These are phyloP conservation scores for Triangularia setosa DNA, from an alignment of 2,329 filamentous ascomycete species.

Conservation along the genomic window DNA sequence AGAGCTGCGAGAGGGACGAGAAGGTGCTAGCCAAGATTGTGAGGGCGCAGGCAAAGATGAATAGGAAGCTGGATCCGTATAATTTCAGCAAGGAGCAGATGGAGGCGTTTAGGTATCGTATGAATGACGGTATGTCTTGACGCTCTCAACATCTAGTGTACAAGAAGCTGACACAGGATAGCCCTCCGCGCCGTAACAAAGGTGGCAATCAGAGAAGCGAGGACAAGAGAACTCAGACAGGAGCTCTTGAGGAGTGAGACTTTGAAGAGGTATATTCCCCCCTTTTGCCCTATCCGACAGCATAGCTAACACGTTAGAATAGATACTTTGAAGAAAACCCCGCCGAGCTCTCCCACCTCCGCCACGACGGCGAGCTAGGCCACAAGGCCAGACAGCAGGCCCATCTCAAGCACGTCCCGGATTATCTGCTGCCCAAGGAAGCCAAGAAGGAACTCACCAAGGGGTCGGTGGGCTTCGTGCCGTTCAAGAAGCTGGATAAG, in stretches of 20 bases:
- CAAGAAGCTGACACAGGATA: neutral
- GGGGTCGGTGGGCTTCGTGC: slow-evolving; percentile 72
- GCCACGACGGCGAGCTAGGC: slow-evolving; percentile 86
- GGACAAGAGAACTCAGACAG: slow-evolving; percentile 79
- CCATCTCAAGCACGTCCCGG: slow-evolving; percentile 90
- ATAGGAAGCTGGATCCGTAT: slow-evolving; percentile 82
- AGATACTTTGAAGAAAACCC: slow-evolving; percentile 95
- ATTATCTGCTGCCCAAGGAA: slow-evolving; percentile 80
- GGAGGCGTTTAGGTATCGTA: slow-evolving; percentile 89
- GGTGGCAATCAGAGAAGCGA: slow-evolving; percentile 83
- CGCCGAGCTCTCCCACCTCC: slow-evolving; percentile 76
- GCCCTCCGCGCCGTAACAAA: slow-evolving; percentile 77
- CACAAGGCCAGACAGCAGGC: slow-evolving; percentile 61
- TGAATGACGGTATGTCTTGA: slow-evolving; percentile 59
- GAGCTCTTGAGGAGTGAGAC: slow-evolving; percentile 94
- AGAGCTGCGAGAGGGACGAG: slow-evolving; percentile 77
- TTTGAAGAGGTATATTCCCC: slow-evolving; percentile 57
- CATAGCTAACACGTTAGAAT: slow-evolving; percentile 4
- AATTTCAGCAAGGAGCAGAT: slow-evolving; percentile 92
- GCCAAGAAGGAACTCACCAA: slow-evolving; percentile 64
- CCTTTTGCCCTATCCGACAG: neutral
- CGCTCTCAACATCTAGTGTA: neutral
- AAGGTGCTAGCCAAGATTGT: slow-evolving; percentile 75
- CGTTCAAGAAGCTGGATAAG: slow-evolving; percentile 55
- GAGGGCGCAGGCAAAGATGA: slow-evolving; percentile 72